Conservation (phyloP, 2,329 filamentous ascomycete species). For the Blastomyces emzantsi region DNA sequence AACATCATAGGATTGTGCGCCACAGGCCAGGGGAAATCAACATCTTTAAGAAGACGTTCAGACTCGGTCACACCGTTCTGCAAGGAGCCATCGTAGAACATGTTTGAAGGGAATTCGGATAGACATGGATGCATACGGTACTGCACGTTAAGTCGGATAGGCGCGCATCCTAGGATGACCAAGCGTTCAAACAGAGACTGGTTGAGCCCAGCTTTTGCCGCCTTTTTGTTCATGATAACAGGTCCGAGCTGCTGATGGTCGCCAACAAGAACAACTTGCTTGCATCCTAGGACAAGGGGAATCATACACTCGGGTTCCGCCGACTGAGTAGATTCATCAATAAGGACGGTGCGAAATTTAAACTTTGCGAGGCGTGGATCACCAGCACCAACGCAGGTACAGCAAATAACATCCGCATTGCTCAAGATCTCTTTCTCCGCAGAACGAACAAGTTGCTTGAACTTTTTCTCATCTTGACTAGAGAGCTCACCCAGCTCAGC, state of each 20-base stretch:
- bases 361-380: slow-evolving; percentile 93
- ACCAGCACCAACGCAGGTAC: slow-evolving; percentile 94
- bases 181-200: slow-evolving; percentile 98
- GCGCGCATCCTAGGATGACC: slow-evolving; percentile 79
- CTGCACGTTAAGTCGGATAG: slow-evolving; percentile 90
- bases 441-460: slow-evolving; percentile 87
- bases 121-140: slow-evolving; percentile 99
- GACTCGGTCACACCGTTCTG: slow-evolving; percentile 93
- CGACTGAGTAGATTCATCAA: slow-evolving; percentile 96
- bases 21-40: slow-evolving; percentile 97
- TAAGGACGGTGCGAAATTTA: slow-evolving; percentile 96
- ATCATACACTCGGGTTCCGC: slow-evolving; percentile 99
- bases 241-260: slow-evolving; percentile 97
- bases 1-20: slow-evolving; percentile 98
- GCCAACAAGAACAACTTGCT: slow-evolving; percentile 96
- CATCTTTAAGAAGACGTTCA: slow-evolving; percentile 78
- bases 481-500: slow-evolving; percentile 82
- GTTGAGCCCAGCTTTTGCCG: slow-evolving; percentile 92
- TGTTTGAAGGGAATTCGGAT: slow-evolving; percentile 95
- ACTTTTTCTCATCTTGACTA: slow-evolving; percentile 96
- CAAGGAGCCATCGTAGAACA: slow-evolving; percentile 97
- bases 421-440: slow-evolving; percentile 91
- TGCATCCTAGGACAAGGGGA: slow-evolving; percentile 90
- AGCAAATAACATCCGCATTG: slow-evolving; percentile 97
- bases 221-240: slow-evolving; percentile 99